Percentiles rank a stretch among this genome's conserved stretches.
phyloP scores from a whole-genome alignment of 768 basidiomycete genomes.

The Russula emetica region DNA sequence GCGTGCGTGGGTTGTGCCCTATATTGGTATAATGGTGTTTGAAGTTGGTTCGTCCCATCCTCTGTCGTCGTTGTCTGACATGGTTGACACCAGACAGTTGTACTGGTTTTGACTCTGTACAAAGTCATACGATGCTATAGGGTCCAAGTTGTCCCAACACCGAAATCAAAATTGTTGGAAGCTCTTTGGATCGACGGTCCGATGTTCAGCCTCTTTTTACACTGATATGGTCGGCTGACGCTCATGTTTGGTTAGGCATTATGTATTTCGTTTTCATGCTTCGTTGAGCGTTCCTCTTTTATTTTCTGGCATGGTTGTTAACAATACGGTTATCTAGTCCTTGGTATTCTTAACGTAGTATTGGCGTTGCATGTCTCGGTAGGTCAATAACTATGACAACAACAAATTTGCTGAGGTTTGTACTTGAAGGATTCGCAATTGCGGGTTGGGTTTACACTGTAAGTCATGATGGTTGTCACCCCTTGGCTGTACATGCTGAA shows the following conservation, averaged over 20 bases:
- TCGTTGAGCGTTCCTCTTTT: conserved; percentile 8
- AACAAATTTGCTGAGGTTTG: neutral
- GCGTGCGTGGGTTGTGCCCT: conserved; percentile 9
- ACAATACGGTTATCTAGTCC: neutral
- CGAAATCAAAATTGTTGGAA: conserved; percentile 12
- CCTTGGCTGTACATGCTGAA: neutral
- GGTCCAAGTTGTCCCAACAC: neutral
- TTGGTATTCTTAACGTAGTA: conserved; percentile 19
- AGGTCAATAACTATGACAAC: neutral
- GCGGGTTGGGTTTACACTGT: conserved; percentile 9
- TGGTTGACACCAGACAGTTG: neutral
- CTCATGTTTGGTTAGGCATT: conserved; percentile 4
- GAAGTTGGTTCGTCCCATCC: conserved; percentile 15
- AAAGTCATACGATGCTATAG: conserved; percentile 1
- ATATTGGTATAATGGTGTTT: conserved; percentile 9
- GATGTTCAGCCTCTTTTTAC: neutral
- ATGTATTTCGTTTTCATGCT: conserved; percentile 27
- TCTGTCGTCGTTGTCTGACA: neutral
- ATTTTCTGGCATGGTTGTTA: no score
- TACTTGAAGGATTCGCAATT: conserved; percentile 10
- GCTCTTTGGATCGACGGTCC: conserved; percentile 24
- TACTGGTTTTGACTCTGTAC: conserved; percentile 21
- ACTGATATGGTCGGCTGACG: neutral
- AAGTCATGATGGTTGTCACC: neutral
- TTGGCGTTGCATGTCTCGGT: conserved; percentile 17